phyloP scores from a whole-genome alignment of 2,329 filamentous ascomycete genomes.

The Botrytis deweyae region DNA sequence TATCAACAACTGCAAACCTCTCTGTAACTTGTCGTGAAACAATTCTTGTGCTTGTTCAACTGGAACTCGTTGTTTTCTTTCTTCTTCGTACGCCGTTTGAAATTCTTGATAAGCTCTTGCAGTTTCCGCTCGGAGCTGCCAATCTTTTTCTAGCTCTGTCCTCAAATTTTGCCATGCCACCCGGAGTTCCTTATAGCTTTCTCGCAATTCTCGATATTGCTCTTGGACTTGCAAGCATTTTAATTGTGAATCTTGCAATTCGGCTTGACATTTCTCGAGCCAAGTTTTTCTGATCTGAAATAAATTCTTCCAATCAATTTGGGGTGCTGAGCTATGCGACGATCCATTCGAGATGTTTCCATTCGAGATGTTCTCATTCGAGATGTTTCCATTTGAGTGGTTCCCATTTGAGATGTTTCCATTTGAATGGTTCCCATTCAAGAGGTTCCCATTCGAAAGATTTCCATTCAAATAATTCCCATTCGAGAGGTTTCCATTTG shows the following conservation, averaged over 20 bases:
- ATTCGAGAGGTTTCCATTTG: neutral
- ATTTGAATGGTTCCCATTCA: no score
- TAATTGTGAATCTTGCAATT: neutral
- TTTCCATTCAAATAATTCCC: neutral
- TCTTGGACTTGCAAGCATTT: neutral
- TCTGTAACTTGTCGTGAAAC: neutral
- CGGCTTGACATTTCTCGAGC: neutral
- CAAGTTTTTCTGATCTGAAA: no score
- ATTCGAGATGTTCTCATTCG: fast-evolving
- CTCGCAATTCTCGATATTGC: neutral
- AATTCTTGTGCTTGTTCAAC: neutral
- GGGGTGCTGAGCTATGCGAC: neutral
- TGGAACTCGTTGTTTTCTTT: neutral
- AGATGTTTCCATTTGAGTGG: neutral
- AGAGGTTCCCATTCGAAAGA: no score
- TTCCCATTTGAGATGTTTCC: fast-evolving
- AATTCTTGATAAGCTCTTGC: neutral
- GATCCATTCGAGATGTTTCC: neutral
- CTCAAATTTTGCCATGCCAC: neutral
- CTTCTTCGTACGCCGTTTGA: neutral
- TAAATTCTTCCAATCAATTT: neutral
- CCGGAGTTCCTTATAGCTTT: neutral
- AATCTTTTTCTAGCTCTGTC: neutral
- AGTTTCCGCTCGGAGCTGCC: neutral
- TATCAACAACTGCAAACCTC: neutral